A percentile compares a stretch with the other conserved stretches of the same genome.
Evolutionary conservation across 257 asterid species (phyloP).

Genomic region (Solanum infundibuliforme): DNA sequence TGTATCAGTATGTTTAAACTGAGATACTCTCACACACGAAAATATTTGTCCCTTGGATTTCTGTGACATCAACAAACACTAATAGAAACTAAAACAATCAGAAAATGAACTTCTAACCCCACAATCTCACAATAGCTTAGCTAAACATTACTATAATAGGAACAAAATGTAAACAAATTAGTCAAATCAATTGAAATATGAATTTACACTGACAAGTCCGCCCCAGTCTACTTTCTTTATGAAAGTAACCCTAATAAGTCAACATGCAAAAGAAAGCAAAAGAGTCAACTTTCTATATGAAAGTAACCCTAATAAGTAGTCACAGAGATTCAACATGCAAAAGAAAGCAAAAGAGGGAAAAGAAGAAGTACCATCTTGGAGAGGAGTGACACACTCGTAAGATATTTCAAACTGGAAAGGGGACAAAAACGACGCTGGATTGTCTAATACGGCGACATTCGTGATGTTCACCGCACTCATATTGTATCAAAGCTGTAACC

Average conservation of each 20-base stretch:
- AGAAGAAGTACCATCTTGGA: constrained; percentile 57
- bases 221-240: neutral
- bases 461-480: constrained; percentile 95
- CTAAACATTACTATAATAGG: neutral
- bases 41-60: neutral
- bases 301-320: neutral
- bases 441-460: constrained; percentile 84
- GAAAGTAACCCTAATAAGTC: neutral
- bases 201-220: neutral
- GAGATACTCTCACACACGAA: neutral
- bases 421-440: constrained; percentile 77
- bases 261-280: neutral
- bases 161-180: too few relatives aligned
- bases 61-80: neutral
- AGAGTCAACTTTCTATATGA: neutral
- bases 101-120: neutral
- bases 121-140: neutral
- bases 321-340: neutral
- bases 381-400: constrained; percentile 82
- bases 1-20: neutral
- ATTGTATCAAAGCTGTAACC: neutral
- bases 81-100: neutral
- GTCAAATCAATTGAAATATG: neutral
- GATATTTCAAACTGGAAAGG: constrained; percentile 97
- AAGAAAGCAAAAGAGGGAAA: neutral